These are phyloP conservation scores for Monosporozyma aerobia DNA, from an alignment of 805 yeast species.

Conservation along the genomic window DNA sequence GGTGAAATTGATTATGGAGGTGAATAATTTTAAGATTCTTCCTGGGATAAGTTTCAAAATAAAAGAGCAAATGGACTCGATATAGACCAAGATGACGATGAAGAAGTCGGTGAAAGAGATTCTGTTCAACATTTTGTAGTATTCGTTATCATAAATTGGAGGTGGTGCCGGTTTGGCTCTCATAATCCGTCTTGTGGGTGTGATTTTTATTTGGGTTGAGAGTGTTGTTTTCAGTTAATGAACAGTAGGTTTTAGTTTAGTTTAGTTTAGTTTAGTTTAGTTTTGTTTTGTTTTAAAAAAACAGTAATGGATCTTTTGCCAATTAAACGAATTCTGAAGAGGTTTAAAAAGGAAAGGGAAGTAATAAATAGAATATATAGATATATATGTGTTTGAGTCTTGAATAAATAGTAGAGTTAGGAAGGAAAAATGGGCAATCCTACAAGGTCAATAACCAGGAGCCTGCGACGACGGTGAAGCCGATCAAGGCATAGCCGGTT, in stretches of 20 bases:
- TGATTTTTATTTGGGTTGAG: neutral
- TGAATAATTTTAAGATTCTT: constrained; percentile 31
- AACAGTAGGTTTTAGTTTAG: too few species aligned
- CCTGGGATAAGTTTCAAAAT: constrained; percentile 40
- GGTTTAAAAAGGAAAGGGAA: too few species aligned
- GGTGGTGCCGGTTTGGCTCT: neutral
- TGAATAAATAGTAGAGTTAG: neutral
- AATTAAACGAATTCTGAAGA: too few species aligned
- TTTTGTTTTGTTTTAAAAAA: too few species aligned
- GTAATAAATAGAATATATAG: too few species aligned
- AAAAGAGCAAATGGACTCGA: constrained; percentile 38
- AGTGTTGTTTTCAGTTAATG: neutral
- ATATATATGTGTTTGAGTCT: neutral
- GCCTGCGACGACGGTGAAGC: constrained; percentile 47
- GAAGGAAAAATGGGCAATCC: neutral
- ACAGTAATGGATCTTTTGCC: too few species aligned
- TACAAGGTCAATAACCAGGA: constrained; percentile 38
- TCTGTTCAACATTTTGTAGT: constrained; percentile 18
- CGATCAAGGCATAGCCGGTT: constrained; percentile 83
- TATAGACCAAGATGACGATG: constrained; percentile 39
- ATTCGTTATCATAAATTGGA: neutral
- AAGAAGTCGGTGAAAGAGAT: constrained; percentile 43
- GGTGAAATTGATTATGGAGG: constrained; percentile 20
- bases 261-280: too few species aligned
- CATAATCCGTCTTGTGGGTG: neutral